Base-by-base conservation (phyloP, 2,329 filamentous ascomycete species). In the Cordyceps farinosa region DNA sequence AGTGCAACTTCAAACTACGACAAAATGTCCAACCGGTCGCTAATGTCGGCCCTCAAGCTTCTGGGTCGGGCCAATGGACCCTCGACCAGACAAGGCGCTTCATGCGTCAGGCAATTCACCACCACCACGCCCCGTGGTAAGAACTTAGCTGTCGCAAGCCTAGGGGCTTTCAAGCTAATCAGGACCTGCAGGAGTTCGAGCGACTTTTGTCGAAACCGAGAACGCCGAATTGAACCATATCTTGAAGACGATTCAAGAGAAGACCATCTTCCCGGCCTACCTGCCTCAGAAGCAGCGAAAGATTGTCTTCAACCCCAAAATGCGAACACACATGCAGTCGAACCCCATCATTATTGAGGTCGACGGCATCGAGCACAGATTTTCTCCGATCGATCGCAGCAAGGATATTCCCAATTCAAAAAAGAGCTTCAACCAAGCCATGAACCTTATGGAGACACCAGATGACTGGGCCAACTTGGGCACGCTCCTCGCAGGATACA, bases 261-360 rank as follows among this genome's bases (percentile, higher is more conserved):
- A 83, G 67, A 80, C 87, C 72, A 83, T 90, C 71, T 75, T 90
- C 48, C 87, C 87, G n/a, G 75, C 80, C 38, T 83, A 86, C 70
- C 82, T 90, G 34, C 78, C 81, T 29, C 63, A 71, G 34, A 73
- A 76, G 57, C 82, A 89, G 74, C 82, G 79, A 68, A 77, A 81
- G 67, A 78, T 83, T 64, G 74, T 90, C 68, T 82, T 80, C 75
- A 75, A 78, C 64, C 66, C 70, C 15, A 79, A 78, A 65, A 77
- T 80, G 72, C 75, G 78, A 66, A 74, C 79, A 66, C 73, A 73
- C 64, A 80, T 89, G 47, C 75, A 81, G 64, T 74, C 77, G 42
- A 84, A 87, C 70, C 83, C 85, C 44, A 78, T 87, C 65, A 77
- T 78, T 65, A 82, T 87, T 66, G 82, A 86, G 67, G 79, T 89